phyloP scores from a whole-genome alignment of 768 basidiomycete species.

The Tricholoma matsutake region DNA sequence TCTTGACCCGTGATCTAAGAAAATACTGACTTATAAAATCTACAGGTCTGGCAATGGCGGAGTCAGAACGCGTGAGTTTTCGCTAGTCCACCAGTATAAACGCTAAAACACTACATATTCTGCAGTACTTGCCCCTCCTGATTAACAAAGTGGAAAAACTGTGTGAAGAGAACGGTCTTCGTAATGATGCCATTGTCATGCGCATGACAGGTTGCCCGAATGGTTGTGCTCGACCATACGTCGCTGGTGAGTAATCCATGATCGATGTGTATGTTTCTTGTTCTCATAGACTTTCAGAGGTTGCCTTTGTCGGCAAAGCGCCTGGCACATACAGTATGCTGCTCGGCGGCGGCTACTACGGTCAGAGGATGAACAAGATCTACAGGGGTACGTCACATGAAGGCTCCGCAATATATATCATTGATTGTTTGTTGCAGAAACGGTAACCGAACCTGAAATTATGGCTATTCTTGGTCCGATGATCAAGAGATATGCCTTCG shows the following conservation, averaged over 20 bases:
- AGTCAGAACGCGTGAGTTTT: conserved; percentile 49
- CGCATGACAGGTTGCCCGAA: conserved; percentile 98
- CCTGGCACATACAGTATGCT: conserved; percentile 92
- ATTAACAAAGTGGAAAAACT: conserved; percentile 94
- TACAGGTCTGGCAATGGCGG: conserved; percentile 42
- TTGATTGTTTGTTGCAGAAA: conserved; percentile 43
- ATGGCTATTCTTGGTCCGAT: conserved; percentile 85
- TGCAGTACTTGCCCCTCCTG: conserved; percentile 85
- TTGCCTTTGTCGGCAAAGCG: conserved; percentile 96
- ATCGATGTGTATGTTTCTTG: not conserved
- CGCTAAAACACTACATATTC: not conserved
- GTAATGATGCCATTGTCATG: conserved; percentile 96
- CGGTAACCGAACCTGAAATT: conserved; percentile 89
- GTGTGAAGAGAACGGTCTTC: conserved; percentile 88
- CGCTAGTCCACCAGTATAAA: not conserved
- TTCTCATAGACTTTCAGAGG: conserved; percentile 47
- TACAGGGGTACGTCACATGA: conserved; percentile 62
- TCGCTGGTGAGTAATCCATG: conserved; percentile 58
- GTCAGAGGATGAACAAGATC: conserved; percentile 94
- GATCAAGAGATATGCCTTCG: conserved; percentile 92
- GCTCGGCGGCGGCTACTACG: conserved; percentile 92
- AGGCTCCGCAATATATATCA: not conserved
- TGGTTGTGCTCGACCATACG: conserved; percentile 89
- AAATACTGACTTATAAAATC: conserved; percentile 3
- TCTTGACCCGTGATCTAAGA: not conserved